Percentiles rank a stretch among this genome's conserved stretches.
Evolutionary conservation across 192 early-diverging fungal genomes (phyloP).

Genomic region (Oehlia diaphana): DNA sequence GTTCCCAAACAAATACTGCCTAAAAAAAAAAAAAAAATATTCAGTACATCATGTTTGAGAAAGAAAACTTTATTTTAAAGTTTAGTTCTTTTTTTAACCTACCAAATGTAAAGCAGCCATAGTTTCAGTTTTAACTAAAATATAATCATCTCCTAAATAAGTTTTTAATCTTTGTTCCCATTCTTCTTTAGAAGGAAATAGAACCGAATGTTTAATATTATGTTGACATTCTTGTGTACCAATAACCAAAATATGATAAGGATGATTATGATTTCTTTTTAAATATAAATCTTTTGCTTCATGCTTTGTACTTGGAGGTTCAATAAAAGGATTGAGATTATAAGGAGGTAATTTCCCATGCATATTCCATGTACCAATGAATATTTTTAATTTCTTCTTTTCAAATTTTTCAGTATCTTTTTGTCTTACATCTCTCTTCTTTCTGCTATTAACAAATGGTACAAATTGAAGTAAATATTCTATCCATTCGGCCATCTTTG

Average conservation of each 20-base stretch:
- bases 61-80: too few species aligned
- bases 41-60: too few species aligned
- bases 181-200: conserved; percentile 50
- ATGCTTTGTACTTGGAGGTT: not conserved
- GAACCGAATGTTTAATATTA: conserved; percentile 50
- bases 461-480: not conserved
- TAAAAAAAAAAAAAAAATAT: not conserved
- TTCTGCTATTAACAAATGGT: not conserved
- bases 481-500: not conserved
- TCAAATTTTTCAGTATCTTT: not conserved
- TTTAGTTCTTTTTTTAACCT: not conserved
- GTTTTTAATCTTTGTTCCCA: conserved; percentile 46
- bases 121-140: conserved; percentile 50
- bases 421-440: not conserved
- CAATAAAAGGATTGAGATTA: conserved; percentile 23
- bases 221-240: conserved; percentile 61
- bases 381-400: conserved; percentile 50
- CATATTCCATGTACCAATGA: conserved; percentile 63
- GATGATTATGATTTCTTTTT: conserved; percentile 35
- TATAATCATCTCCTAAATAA: conserved; percentile 43
- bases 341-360: conserved; percentile 28
- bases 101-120: conserved; percentile 50
- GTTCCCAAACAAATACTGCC: conserved; percentile 24
- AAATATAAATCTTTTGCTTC: conserved; percentile 27
- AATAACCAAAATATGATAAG: conserved; percentile 53